Evolutionary conservation across 495 filamentous ascomycete genomes (phyloP).

Genomic region (Thermothielavioides terrestris): DNA sequence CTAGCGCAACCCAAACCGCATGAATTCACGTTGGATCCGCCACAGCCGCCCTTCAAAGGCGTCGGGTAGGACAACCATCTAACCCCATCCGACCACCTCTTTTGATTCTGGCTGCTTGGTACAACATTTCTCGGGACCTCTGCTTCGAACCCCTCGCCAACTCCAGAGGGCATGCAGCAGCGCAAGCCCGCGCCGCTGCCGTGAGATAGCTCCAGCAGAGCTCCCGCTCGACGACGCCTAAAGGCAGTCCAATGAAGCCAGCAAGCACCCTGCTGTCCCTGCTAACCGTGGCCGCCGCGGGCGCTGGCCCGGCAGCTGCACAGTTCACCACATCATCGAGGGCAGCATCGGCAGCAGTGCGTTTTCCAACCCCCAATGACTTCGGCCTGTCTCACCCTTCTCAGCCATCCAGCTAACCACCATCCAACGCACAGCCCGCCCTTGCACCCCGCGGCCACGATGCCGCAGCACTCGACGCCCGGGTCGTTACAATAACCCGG

Average conservation of each 20-base stretch:
- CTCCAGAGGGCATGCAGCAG: neutral
- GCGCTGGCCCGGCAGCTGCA: conserved; percentile 2
- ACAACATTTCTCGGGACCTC: neutral
- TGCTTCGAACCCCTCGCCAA: neutral
- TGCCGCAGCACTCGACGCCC: neutral
- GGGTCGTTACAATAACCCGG: neutral
- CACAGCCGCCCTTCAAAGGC: neutral
- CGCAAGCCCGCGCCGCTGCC: neutral
- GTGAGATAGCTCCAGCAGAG: neutral
- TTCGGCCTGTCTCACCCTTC: neutral
- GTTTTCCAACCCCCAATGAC: neutral
- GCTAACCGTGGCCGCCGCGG: conserved; percentile 2
- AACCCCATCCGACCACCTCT: neutral
- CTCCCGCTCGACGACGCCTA: neutral
- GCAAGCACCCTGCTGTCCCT: conserved; percentile 1
- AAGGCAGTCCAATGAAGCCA: conserved; percentile 10
- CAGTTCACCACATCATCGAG: conserved; percentile 5
- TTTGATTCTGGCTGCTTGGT: neutral
- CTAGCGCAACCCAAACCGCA: neutral
- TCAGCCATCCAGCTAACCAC: neutral
- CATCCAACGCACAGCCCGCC: neutral
- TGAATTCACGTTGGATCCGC: neutral
- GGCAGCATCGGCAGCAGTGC: neutral
- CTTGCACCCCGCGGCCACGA: neutral
- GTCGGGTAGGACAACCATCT: neutral